Conservation (phyloP, 2,329 filamentous ascomycete genomes). For the Ceratocystiopsis brevicomis region DNA sequence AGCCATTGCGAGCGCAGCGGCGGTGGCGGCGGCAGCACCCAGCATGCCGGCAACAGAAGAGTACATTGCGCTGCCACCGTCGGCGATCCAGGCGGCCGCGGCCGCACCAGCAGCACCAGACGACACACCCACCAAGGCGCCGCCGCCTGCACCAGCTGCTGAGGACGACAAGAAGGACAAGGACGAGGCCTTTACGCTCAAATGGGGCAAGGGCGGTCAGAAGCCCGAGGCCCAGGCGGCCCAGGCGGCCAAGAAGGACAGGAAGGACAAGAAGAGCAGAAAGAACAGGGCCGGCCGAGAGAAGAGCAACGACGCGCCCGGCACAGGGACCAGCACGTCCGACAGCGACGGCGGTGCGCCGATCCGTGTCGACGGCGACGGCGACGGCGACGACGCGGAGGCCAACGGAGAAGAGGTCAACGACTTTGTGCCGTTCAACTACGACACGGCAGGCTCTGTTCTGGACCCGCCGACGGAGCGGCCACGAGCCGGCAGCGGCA, state of each 20-base stretch:
- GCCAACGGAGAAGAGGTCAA: slow-evolving; percentile 1
- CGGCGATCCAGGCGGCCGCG: slow-evolving; percentile 1
- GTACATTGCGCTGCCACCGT: slow-evolving; percentile 5
- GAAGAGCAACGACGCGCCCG: too few relatives aligned
- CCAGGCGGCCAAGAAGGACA: slow-evolving; percentile 13
- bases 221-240: slow-evolving; percentile 2
- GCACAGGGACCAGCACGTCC: slow-evolving; percentile 1
- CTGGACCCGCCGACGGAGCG: slow-evolving; percentile 12
- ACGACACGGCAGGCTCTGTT: slow-evolving; percentile 17
- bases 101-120: background rate
- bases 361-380: slow-evolving; percentile 12
- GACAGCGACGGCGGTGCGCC: slow-evolving; percentile 20
- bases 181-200: slow-evolving; percentile 7
- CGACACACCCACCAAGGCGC: background rate
- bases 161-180: slow-evolving; percentile 12
- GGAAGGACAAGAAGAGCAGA: slow-evolving; percentile 16
- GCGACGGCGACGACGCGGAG: slow-evolving; percentile 9
- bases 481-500: background rate
- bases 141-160: too few relatives aligned
- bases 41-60: slow-evolving; percentile 1
- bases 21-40: background rate
- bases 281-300: slow-evolving; percentile 3
- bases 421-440: slow-evolving; percentile 18
- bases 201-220: slow-evolving; percentile 2
- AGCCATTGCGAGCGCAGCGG: slow-evolving; percentile 1